These are phyloP conservation scores for Heliocybe sulcata DNA, from an alignment of 1,284 basidiomycete genomes.

Conservation along the genomic window DNA sequence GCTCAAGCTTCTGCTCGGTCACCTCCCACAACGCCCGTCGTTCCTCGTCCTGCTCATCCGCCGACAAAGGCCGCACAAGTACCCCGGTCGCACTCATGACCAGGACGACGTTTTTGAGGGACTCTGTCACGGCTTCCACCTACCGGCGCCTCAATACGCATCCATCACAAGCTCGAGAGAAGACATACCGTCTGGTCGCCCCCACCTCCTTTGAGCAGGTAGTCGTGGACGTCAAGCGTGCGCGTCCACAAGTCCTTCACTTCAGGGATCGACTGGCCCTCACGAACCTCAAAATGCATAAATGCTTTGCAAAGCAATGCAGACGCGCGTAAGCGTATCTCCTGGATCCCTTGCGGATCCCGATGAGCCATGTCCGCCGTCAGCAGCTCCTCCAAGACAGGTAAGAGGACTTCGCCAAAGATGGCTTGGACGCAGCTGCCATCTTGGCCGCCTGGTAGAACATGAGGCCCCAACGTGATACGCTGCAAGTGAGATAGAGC, in stretches of 20 bases:
- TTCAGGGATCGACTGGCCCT: constrained; percentile 58
- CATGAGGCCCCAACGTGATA: constrained; percentile 75
- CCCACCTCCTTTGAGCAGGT: constrained; percentile 82
- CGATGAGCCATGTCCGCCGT: constrained; percentile 77
- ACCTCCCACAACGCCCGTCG: constrained; percentile 79
- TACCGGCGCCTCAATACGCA: constrained; percentile 40
- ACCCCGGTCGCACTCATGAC: constrained; percentile 91
- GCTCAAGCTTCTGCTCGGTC: constrained; percentile 79
- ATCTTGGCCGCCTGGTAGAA: constrained; percentile 49
- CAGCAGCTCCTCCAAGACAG: constrained; percentile 86
- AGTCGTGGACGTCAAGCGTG: constrained; percentile 87
- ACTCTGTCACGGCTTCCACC: constrained; percentile 87
- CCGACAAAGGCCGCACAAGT: constrained; percentile 62
- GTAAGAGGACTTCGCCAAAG: constrained; percentile 89
- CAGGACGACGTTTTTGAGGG: constrained; percentile 92
- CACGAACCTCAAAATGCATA: constrained; percentile 84
- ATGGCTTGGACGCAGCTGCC: constrained; percentile 70
- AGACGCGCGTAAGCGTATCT: constrained; percentile 83
- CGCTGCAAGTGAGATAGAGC: constrained; percentile 86
- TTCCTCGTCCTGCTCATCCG: constrained; percentile 49
- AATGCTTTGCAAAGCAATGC: constrained; percentile 92
- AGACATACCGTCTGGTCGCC: constrained; percentile 78
- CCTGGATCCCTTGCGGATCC: constrained; percentile 84
- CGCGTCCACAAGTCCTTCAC: constrained; percentile 83
- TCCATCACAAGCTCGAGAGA: neutral